Conservation (phyloP, 2,329 filamentous ascomycete species). For the Aspergillus caelatus region DNA sequence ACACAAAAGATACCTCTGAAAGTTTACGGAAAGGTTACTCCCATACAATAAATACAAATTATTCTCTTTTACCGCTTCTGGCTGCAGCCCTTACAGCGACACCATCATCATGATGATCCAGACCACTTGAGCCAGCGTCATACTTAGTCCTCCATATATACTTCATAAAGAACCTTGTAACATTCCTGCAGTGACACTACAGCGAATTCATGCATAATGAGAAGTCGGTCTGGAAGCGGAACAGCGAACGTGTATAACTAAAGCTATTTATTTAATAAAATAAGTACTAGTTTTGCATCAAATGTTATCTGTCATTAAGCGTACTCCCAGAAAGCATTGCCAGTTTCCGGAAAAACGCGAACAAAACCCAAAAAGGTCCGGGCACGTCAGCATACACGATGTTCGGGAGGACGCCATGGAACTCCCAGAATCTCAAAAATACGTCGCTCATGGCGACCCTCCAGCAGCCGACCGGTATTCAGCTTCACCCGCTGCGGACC, state of each 20-base stretch:
- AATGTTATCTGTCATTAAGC: conserved; percentile 18
- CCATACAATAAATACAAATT: background rate
- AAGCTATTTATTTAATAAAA: background rate
- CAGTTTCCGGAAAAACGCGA: conserved; percentile 4
- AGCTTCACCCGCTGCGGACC: conserved; percentile 20
- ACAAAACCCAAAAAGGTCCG: background rate
- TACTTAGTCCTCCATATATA: background rate
- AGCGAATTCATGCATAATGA: conserved; percentile 13
- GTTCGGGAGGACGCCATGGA: conserved; percentile 72
- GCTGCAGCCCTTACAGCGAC: conserved; percentile 2
- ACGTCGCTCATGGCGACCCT: conserved; percentile 22
- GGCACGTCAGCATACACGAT: conserved; percentile 68
- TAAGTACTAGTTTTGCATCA: conserved; percentile 7
- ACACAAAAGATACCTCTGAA: background rate
- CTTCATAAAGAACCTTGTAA: background rate
- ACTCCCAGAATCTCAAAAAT: conserved; percentile 24
- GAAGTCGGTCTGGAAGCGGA: conserved; percentile 19
- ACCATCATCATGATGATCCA: background rate
- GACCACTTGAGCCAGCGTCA: background rate
- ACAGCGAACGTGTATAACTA: conserved; percentile 6
- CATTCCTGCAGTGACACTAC: conserved; percentile 1
- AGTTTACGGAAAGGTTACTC: background rate
- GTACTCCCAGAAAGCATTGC: background rate
- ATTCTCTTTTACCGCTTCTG: conserved; percentile 5
- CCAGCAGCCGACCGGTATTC: conserved; percentile 20